Conservation (phyloP, 345 rosid genomes). For the Turritis glabra region DNA sequence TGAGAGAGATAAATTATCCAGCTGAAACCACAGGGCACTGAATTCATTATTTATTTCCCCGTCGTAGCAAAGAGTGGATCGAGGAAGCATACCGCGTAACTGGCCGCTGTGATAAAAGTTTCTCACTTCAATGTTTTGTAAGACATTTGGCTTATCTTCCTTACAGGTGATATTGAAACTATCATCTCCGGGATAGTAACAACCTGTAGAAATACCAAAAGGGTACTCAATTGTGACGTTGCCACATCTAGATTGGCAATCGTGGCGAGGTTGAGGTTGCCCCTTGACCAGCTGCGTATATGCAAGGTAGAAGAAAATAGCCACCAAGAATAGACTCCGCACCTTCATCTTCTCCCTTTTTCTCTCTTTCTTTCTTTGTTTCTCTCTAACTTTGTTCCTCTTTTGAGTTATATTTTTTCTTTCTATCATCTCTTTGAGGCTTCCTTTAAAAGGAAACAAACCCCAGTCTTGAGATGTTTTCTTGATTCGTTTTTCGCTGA, state of each 20-base stretch:
- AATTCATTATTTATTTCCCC: not conserved
- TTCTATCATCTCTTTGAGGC: not conserved
- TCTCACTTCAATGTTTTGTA: not conserved
- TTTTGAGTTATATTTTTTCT: not conserved
- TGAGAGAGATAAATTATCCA: not conserved
- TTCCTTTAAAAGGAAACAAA: not conserved
- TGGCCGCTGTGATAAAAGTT: not conserved
- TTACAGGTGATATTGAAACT: slow-evolving; percentile 31
- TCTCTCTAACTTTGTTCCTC: not conserved
- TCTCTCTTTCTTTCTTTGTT: not conserved
- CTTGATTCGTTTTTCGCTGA: not conserved
- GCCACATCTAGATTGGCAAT: slow-evolving; percentile 38
- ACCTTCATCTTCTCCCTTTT: not conserved
- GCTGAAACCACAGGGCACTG: not conserved
- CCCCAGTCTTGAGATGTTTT: not conserved
- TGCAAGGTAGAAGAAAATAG: not conserved
- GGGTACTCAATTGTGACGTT: slow-evolving; percentile 40
- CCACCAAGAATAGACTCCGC: not conserved
- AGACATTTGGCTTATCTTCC: not conserved
- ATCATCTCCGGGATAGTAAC: slow-evolving; percentile 21
- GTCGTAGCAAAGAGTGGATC: not conserved
- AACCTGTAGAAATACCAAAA: slow-evolving; percentile 37
- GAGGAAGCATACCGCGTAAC: not conserved
- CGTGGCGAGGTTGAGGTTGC: not conserved
- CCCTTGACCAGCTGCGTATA: not conserved